A percentile compares a stretch with the other conserved stretches of the same genome.
Evolutionary conservation across 1,284 basidiomycete genomes (phyloP).

Genomic region (Abortiporus biennis): DNA sequence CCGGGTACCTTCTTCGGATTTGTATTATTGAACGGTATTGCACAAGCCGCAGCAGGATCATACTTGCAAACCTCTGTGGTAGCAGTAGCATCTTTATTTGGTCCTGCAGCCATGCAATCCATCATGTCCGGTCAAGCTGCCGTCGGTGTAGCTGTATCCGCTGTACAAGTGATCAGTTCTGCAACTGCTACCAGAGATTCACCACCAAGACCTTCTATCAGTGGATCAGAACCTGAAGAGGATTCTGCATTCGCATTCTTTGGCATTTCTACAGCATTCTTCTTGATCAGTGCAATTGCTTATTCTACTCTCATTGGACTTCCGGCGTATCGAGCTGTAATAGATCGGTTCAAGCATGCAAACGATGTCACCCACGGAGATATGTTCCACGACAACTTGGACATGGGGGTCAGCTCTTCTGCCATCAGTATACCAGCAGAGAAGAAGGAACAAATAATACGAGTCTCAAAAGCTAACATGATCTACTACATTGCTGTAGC

Average conservation of each 20-base stretch:
- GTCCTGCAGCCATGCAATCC: constrained; percentile 59
- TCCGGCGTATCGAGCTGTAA: constrained; percentile 51
- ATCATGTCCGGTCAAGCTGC: constrained; percentile 75
- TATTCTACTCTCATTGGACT: constrained; percentile 52
- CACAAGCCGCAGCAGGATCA: constrained; percentile 51
- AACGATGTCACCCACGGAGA: constrained; percentile 1
- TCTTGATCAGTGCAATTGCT: constrained; percentile 43
- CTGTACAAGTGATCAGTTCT: constrained; percentile 65
- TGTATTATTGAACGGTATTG: constrained; percentile 50
- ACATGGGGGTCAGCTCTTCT: not conserved
- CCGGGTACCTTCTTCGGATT: constrained; percentile 58
- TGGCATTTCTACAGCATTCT: constrained; percentile 59
- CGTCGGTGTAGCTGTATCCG: constrained; percentile 67
- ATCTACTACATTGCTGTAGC: constrained; percentile 68
- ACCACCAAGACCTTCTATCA: constrained; percentile 24
- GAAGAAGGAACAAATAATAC: constrained; percentile 31
- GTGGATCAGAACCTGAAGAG: constrained; percentile 36
- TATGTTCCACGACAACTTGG: not conserved
- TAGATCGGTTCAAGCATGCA: constrained; percentile 32
- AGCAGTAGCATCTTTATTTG: constrained; percentile 69
- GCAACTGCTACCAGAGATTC: constrained; percentile 39
- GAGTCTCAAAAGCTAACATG: constrained; percentile 59
- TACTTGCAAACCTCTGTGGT: constrained; percentile 68
- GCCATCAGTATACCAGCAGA: constrained; percentile 1
- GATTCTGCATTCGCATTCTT: constrained; percentile 70